Base-by-base conservation (phyloP, 306 rosid genomes). In the Notholithocarpus densiflorus region DNA sequence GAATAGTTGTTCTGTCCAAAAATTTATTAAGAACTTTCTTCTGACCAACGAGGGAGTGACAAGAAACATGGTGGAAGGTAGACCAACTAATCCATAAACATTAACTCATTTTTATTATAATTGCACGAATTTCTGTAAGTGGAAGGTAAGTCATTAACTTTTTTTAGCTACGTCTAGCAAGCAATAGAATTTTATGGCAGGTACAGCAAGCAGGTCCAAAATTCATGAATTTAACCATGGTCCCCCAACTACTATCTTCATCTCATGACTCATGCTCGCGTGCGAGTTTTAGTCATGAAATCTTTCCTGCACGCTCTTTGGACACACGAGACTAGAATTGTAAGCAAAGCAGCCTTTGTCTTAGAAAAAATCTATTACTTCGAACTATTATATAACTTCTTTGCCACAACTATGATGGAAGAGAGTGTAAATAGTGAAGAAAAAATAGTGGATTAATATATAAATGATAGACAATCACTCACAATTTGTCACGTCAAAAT, bases 401-500 rank as follows among this genome's bases (percentile, higher is more conserved):
- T 37, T 2, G 45, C 45, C 11, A 37, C 45, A 37, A 2, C 2
- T 37, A 7, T 7, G 3, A 37, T 37, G 1, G 0, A 2, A 0
- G 0, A 37, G 2, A 0, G 1, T 37, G 2, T 8, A 0, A 7
- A 7, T 8, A 2, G 1, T 7, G 3, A 7, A 37, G 0, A 37
- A 37, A 37, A 2, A 7, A 2, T 37, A 0, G 0, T 37, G 0
- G 0, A 7, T 37, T 37, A 0, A 2, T 8, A 2, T 37, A 7
- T 37, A 37, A 37, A 2, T 37, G 3, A 37, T 37, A 2, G 11
- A 37, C 11, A 37, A 37, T 8, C 2, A 37, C 2, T 37, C 0
- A 37, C 0, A 37, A 0, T 37, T 37, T 37, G 3, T 2, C 0
- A 37, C 2, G 3, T 7, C 3, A 37, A 37, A 37, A 2, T 37